phyloP scores from a whole-genome alignment of 2,329 filamentous ascomycete species.

The Podosphaera leucotricha region DNA sequence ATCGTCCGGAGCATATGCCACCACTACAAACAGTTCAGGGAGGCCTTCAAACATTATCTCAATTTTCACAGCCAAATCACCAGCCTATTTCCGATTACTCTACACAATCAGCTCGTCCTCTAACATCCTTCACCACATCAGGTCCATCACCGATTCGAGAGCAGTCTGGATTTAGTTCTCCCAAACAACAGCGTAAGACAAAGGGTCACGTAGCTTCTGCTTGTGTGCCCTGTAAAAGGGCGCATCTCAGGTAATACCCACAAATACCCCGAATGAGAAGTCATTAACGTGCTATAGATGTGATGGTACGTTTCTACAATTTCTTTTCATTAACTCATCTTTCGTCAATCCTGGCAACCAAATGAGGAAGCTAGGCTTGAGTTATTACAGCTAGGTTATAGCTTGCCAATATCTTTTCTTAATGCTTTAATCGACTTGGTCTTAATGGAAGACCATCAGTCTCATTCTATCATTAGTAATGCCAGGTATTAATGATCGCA shows the following conservation, averaged over 20 bases:
- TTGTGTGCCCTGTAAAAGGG: slow-evolving; percentile 67
- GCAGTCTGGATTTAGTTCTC: slow-evolving; percentile 25
- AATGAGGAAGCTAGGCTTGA: too few species aligned
- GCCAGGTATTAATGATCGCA: not conserved
- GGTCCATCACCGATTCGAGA: slow-evolving; percentile 20
- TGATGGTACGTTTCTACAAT: slow-evolving; percentile 30
- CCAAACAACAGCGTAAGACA: slow-evolving; percentile 40
- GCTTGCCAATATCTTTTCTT: not conserved
- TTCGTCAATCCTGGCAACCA: not conserved
- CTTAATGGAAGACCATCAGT: too few species aligned
- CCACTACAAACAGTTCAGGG: slow-evolving; percentile 2
- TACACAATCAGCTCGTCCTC: not conserved
- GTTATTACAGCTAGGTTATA: too few species aligned
- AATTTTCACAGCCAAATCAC: slow-evolving; percentile 6
- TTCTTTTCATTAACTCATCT: not conserved
- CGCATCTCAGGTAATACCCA: slow-evolving; percentile 38
- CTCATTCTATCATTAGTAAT: too few species aligned
- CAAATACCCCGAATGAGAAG: not conserved
- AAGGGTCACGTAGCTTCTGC: slow-evolving; percentile 69
- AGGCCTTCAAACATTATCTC: slow-evolving; percentile 8
- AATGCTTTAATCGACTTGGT: too few species aligned
- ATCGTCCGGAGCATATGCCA: slow-evolving; percentile 10
- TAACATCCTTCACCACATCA: slow-evolving; percentile 3
- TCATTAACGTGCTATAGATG: slow-evolving; percentile 25
- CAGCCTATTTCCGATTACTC: slow-evolving; percentile 6